Evolutionary conservation across 495 filamentous ascomycete species (phyloP).

Genomic region (Penicillium argentinense): DNA sequence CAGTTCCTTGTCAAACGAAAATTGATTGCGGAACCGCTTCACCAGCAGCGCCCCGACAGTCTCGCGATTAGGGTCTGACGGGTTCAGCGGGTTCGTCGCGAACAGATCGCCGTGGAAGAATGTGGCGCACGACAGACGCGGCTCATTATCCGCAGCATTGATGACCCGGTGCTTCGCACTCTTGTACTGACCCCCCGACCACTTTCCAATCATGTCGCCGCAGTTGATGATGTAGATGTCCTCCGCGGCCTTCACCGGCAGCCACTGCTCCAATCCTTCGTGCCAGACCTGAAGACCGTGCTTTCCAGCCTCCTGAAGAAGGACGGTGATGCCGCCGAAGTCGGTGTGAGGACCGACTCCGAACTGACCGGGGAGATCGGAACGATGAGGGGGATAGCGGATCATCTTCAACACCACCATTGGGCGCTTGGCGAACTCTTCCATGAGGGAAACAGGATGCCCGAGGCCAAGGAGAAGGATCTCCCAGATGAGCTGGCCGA

Average conservation of each 20-base stretch:
- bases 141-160: too few relatives aligned
- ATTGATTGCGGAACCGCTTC: constrained; percentile 15
- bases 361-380: constrained; percentile 32
- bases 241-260: constrained; percentile 34
- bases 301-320: constrained; percentile 42
- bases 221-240: constrained; percentile 46
- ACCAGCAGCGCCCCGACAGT: constrained; percentile 23
- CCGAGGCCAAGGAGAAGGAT: constrained; percentile 42
- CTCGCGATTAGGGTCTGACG: constrained; percentile 16
- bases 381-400: constrained; percentile 39
- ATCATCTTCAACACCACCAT: constrained; percentile 42
- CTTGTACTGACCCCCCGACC: constrained; percentile 35
- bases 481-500: constrained; percentile 33
- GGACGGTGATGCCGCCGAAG: constrained; percentile 41
- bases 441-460: constrained; percentile 27
- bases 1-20: constrained; percentile 1
- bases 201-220: constrained; percentile 41
- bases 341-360: constrained; percentile 38
- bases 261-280: constrained; percentile 34
- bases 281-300: constrained; percentile 46
- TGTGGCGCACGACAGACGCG: constrained; percentile 27
- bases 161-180: constrained; percentile 40
- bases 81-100: constrained; percentile 29
- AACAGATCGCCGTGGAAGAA: constrained; percentile 31
- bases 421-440: constrained; percentile 37